phyloP scores from a whole-genome alignment of 306 rosid genomes.

The Cicer cuneatum region DNA sequence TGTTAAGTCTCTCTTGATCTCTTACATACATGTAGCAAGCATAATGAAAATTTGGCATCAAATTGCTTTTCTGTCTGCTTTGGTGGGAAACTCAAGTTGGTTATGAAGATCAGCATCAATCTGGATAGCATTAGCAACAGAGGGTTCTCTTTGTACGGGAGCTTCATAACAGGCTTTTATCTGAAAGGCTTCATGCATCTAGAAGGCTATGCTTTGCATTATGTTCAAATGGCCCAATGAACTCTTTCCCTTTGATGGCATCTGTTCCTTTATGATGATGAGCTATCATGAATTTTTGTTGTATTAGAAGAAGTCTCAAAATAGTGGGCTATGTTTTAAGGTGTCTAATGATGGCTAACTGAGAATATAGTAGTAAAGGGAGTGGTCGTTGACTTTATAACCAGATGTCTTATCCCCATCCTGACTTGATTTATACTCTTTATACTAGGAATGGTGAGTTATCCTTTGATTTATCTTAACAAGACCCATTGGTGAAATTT shows the following conservation, averaged over 20 bases:
- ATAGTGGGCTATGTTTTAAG: neutral
- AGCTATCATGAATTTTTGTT: slow-evolving; percentile 34
- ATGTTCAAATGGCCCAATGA: slow-evolving; percentile 9
- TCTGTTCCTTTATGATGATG: slow-evolving; percentile 4
- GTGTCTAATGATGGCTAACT: slow-evolving; percentile 25
- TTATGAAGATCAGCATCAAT: slow-evolving; percentile 19
- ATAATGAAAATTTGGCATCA: slow-evolving; percentile 27
- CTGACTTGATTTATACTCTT: neutral
- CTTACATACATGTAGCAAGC: slow-evolving; percentile 8
- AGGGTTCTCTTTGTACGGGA: slow-evolving; percentile 3
- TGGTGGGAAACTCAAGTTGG: slow-evolving; percentile 38
- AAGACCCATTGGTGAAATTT: neutral
- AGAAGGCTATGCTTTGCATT: slow-evolving; percentile 30
- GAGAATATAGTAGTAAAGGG: neutral
- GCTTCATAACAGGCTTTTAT: slow-evolving; percentile 36
- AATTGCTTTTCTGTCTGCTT: slow-evolving; percentile 6
- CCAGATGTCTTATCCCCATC: neutral
- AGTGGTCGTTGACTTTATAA: neutral
- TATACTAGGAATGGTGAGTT: neutral
- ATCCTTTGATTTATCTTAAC: neutral
- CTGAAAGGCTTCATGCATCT: slow-evolving; percentile 8
- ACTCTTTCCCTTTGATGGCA: slow-evolving; percentile 4
- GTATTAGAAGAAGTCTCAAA: slow-evolving; percentile 2
- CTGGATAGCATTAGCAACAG: slow-evolving; percentile 12
- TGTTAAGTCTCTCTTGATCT: slow-evolving; percentile 22